Conservation (phyloP, 148 eudicot genomes). For the Amaranthus hypochondriacus region DNA sequence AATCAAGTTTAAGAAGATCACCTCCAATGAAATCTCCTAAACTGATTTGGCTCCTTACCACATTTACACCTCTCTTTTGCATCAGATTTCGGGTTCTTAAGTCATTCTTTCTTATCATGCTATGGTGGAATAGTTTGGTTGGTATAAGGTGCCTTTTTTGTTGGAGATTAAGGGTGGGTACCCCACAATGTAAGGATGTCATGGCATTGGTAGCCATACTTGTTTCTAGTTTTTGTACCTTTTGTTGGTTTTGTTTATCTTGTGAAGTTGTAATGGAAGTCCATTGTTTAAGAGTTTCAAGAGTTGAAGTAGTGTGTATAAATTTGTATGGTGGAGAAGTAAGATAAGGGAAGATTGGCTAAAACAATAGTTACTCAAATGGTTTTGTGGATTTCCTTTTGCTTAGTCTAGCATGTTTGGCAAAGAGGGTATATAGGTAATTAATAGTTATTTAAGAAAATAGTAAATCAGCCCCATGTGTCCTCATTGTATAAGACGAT, state of each 20-base stretch:
- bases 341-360: constrained; percentile 24
- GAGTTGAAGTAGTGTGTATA: constrained; percentile 1
- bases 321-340: constrained; percentile 19
- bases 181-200: constrained; percentile 26
- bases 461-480: no score
- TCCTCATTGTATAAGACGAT: no score
- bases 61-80: constrained; percentile 7
- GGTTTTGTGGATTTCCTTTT: constrained; percentile 3
- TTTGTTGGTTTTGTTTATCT: not conserved
- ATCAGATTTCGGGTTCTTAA: not conserved
- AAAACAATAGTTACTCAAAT: not conserved
- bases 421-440: no score
- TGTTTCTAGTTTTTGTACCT: not conserved
- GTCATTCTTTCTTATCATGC: not conserved
- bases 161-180: constrained; percentile 17
- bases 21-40: constrained; percentile 83
- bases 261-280: not conserved
- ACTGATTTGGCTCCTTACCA: constrained; percentile 23
- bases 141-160: constrained; percentile 8
- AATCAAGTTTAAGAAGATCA: constrained; percentile 66
- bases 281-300: not conserved
- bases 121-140: constrained; percentile 3
- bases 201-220: constrained; percentile 17
- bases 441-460: no score
- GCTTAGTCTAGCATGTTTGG: not conserved